Conservation (phyloP, 164 flowering plant genomes). For the Magnolia sinica region DNA sequence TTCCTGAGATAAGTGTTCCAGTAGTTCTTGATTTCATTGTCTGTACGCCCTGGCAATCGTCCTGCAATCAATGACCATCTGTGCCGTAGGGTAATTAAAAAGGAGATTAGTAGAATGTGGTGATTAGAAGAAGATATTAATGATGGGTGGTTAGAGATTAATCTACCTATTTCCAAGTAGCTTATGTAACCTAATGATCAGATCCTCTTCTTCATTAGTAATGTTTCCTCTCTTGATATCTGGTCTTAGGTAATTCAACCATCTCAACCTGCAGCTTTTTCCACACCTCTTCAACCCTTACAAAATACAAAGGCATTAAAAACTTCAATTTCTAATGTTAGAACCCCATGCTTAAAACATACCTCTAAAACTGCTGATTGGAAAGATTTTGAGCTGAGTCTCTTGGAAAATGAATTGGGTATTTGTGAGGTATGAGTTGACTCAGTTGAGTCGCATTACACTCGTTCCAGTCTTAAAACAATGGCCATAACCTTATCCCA, state of each 20-base stretch:
- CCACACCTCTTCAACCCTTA: slow-evolving; percentile 8
- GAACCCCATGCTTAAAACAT: too few relatives aligned
- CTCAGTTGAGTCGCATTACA: too few relatives aligned
- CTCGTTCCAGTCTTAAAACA: too few relatives aligned
- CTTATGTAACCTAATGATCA: slow-evolving; percentile 10
- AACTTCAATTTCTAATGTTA: too few relatives aligned
- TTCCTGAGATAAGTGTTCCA: slow-evolving; percentile 5
- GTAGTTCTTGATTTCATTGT: slow-evolving; percentile 6
- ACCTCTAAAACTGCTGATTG: too few relatives aligned
- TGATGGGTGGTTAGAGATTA: background rate
- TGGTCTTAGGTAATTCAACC: slow-evolving; percentile 10
- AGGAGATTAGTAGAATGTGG: background rate
- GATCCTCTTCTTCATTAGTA: slow-evolving; percentile 6
- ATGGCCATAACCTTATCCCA: too few relatives aligned
- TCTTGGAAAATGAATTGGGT: too few relatives aligned
- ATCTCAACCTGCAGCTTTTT: slow-evolving; percentile 11
- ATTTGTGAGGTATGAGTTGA: too few relatives aligned
- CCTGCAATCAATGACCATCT: slow-evolving; percentile 5
- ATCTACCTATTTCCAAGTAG: slow-evolving; percentile 8
- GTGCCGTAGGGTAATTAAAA: background rate
- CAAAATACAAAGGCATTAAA: background rate
- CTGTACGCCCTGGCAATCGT: slow-evolving; percentile 1
- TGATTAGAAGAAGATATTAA: background rate
- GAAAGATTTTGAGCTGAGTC: too few relatives aligned
- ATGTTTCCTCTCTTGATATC: slow-evolving; percentile 11